Base-by-base conservation (phyloP, 192 early-diverging fungal genomes). In the Gonapodya prolifera region DNA sequence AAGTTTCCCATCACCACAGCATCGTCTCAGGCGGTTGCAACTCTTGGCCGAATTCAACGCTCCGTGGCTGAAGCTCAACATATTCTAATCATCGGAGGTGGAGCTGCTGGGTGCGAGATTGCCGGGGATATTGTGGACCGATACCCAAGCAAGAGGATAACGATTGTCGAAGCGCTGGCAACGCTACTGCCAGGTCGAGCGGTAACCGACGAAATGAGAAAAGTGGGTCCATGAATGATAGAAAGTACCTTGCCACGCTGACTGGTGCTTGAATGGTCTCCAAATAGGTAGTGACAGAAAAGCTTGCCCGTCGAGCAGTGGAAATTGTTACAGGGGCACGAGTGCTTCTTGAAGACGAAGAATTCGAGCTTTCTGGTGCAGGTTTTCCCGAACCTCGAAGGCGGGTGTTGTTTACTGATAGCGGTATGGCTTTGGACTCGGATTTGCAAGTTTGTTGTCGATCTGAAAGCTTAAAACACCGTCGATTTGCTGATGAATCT, bases 1-100 rank as follows among this genome's bases (percentile, higher is more conserved):
- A 86, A 89, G 35, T 80, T 85, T 16, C 1, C 36, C 1, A 79
- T 83, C 0, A 18, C 71, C 0, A 82, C 23, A 61, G 23, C 8
- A 23, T 61, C 45, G 23, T 23, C 8, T 61, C 82, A 87, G 1
- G 84, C 83, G n/a, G 73, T 86, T 16, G 73, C 30, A 0, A 78
- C 81, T 13, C 32, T 84, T 18, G 29, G 75, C 0, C 70, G 77
- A 28, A 69, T 85, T 34, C 70, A 83, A 2, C 83, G 81, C 0
- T 84, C 81, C n/a, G 80, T 92, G 35, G 79, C 83, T n/a, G 70
- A 77, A 0, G 87, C 89, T 1, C 79, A 83, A 2, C 80, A 80
- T 0, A 80, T 91, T 34, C 76, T 91, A 0, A 81, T 94, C 34
- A 82, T 94, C 70, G 92, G 92, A 0, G 92, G 91, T 1, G 92